These are phyloP conservation scores for Annulohypoxylon nitens DNA, from an alignment of 495 filamentous ascomycete genomes.

Conservation along the genomic window DNA sequence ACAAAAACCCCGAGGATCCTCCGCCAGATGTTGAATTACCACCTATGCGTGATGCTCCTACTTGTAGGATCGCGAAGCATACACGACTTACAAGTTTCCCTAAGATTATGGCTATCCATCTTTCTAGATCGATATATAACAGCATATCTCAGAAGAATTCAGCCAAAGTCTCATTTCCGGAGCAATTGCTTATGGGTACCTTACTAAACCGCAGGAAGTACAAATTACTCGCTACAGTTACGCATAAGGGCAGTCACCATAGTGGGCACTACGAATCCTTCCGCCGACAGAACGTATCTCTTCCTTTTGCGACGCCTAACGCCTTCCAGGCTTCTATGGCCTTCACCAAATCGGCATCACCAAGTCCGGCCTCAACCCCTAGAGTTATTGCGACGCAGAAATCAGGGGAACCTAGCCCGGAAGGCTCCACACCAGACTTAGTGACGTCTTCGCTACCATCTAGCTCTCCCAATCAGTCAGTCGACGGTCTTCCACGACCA, in stretches of 20 bases:
- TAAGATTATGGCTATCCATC: conserved; percentile 88
- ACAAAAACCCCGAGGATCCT: conserved; percentile 80
- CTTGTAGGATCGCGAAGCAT: conserved; percentile 85
- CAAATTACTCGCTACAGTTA: conserved; percentile 87
- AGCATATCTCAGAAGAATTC: conserved; percentile 88
- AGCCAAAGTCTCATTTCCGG: conserved; percentile 92
- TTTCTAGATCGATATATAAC: conserved; percentile 92
- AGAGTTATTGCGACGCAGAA: conserved; percentile 48
- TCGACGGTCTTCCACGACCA: conserved; percentile 40
- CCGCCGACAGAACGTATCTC: conserved; percentile 81
- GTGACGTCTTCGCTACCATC: conserved; percentile 45
- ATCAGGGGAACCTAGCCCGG: conserved; percentile 51
- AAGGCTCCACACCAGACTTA: conserved; percentile 58
- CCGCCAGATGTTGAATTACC: conserved; percentile 82
- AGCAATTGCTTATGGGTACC: conserved; percentile 82
- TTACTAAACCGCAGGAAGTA: conserved; percentile 83
- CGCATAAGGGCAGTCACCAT: conserved; percentile 95
- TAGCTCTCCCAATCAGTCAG: conserved; percentile 46
- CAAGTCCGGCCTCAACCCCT: conserved; percentile 59
- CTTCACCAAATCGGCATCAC: conserved; percentile 67
- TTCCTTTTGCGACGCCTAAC: conserved; percentile 81
- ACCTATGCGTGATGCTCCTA: conserved; percentile 77
- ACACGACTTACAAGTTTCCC: conserved; percentile 88
- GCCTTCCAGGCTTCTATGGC: conserved; percentile 77
- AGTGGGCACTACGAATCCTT: conserved; percentile 98